phyloP scores from a whole-genome alignment of 2,329 filamentous ascomycete genomes.

The Colletotrichum falcatum region DNA sequence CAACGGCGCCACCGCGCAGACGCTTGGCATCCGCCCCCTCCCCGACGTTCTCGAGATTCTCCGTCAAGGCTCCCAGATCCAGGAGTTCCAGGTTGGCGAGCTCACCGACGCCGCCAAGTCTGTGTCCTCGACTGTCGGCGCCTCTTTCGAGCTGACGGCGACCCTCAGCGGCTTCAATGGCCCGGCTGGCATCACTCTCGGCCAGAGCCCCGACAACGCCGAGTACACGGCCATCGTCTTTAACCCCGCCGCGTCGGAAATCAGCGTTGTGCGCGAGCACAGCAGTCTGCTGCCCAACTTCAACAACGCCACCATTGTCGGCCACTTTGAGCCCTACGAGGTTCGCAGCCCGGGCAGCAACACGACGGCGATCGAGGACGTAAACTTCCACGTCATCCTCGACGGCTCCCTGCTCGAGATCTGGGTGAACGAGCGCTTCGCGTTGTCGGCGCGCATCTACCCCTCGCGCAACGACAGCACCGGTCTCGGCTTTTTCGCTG shows the following conservation, averaged over 20 bases:
- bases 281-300: conserved; percentile 42
- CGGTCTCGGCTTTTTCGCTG: conserved; percentile 38
- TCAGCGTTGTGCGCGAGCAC: conserved; percentile 34
- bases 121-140: conserved; percentile 25
- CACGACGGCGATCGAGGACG: conserved; percentile 19
- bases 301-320: conserved; percentile 36
- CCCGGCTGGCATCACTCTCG: conserved; percentile 35
- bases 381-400: conserved; percentile 37
- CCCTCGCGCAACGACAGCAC: conserved; percentile 41
- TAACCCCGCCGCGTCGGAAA: conserved; percentile 24
- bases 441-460: conserved; percentile 41
- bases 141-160: conserved; percentile 41
- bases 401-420: conserved; percentile 41
- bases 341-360: conserved; percentile 9
- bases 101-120: conserved; percentile 21
- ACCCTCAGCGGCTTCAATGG: conserved; percentile 32
- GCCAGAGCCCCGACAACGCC: conserved; percentile 38
- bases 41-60: conserved; percentile 39
- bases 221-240: conserved; percentile 40
- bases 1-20: conserved; percentile 35
- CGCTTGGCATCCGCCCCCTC: conserved; percentile 37
- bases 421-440: conserved; percentile 42
- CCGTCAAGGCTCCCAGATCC: conserved; percentile 31
- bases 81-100: conserved; percentile 29
- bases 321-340: conserved; percentile 40